Evolutionary conservation across 768 basidiomycete species (phyloP).

Genomic region (Fomitopsis pulvina): DNA sequence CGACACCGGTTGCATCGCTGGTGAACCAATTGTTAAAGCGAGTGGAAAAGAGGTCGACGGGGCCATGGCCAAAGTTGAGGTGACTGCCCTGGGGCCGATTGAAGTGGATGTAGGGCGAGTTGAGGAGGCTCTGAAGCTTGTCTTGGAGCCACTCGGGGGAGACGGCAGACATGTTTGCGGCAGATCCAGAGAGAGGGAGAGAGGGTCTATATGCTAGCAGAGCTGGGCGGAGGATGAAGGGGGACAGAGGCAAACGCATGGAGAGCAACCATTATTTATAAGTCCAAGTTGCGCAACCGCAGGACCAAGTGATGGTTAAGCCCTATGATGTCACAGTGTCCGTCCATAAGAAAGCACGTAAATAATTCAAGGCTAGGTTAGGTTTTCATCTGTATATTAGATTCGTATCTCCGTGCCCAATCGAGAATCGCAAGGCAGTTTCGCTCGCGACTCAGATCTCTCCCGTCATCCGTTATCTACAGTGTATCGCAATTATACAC

Average conservation of each 20-base stretch:
- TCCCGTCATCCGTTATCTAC: background rate
- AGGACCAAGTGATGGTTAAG: no score
- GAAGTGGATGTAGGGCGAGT: conserved; percentile 25
- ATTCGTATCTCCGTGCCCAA: no score
- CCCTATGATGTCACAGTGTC: no score
- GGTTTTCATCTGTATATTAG: no score
- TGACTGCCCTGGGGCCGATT: conserved; percentile 10
- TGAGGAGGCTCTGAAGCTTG: conserved; percentile 18
- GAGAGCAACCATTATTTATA: no score
- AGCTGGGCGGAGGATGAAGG: background rate
- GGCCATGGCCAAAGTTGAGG: conserved; percentile 22
- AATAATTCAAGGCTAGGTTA: no score
- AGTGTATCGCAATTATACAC: background rate
- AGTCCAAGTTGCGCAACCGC: no score
- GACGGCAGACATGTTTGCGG: conserved; percentile 1
- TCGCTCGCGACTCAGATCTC: no score
- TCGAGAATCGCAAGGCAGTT: no score
- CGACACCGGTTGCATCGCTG: conserved; percentile 15
- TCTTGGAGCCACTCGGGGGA: conserved; percentile 19
- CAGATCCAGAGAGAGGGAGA: background rate
- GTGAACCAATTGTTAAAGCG: conserved; percentile 23
- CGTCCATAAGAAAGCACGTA: no score
- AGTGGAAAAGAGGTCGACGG: conserved; percentile 26
- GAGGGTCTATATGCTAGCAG: background rate
- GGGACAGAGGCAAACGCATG: no score